A percentile compares a stretch with the other conserved stretches of the same genome.
Evolutionary conservation across 371 early-diverging fungal genomes (phyloP).

Genomic region (Mucor velutinosus): DNA sequence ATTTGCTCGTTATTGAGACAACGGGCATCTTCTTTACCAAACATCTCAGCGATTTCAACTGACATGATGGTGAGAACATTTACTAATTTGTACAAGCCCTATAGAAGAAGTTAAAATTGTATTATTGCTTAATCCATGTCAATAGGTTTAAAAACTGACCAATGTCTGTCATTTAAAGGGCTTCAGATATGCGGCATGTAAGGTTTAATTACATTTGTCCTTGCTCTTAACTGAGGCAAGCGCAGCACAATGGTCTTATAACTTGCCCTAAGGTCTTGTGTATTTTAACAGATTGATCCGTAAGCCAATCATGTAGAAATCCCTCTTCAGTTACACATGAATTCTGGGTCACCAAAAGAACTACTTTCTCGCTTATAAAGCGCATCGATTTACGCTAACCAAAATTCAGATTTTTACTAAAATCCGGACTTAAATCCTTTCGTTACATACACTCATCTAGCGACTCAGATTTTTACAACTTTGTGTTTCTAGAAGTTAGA

Average conservation of each 20-base stretch:
- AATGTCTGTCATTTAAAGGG: neutral
- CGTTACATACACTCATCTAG: neutral
- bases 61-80: neutral
- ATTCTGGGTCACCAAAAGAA: neutral
- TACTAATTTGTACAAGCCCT: neutral
- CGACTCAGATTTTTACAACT: neutral
- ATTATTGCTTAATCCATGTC: neutral
- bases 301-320: neutral
- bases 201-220: neutral
- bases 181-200: neutral
- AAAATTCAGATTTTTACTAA: neutral
- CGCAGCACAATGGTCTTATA: neutral
- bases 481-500: neutral
- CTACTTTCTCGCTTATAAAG: neutral
- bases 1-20: neutral
- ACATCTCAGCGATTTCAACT: neutral
- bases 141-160: neutral
- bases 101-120: neutral
- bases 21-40: neutral
- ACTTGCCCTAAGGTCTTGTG: neutral
- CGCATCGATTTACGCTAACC: neutral
- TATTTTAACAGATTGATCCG: neutral
- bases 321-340: neutral
- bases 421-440: neutral
- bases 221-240: neutral